Evolutionary conservation across 78 protist species (phyloP).

Genomic region (Reticulomyxa filosa): DNA sequence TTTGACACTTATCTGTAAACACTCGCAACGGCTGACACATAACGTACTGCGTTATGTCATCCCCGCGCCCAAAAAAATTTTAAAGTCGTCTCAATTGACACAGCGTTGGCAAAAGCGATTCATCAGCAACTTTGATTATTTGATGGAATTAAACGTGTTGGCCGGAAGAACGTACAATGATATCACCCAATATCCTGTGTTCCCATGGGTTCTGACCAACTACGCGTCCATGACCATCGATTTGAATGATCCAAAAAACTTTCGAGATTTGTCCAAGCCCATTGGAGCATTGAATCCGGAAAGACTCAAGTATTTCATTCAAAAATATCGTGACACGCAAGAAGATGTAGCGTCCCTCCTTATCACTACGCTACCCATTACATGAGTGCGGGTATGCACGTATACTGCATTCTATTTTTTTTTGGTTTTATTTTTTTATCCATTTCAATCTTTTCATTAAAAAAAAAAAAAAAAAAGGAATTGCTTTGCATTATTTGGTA

Average conservation of each 20-base stretch:
- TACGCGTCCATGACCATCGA: conserved; percentile 43
- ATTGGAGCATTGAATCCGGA: conserved; percentile 61
- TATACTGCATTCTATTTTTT: no score
- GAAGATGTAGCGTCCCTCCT: no score
- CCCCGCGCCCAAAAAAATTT: no score
- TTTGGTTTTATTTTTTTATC: no score
- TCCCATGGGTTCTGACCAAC: conserved; percentile 51
- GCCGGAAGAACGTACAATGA: conserved; percentile 8
- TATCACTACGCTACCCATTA: no score
- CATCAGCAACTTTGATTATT: conserved; percentile 14
- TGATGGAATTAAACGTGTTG: conserved; percentile 8
- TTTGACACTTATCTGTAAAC: no score
- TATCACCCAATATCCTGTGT: conserved; percentile 15
- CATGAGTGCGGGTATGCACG: no score
- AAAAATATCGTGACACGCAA: no score
- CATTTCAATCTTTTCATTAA: no score
- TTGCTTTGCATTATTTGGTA: conserved; percentile 55
- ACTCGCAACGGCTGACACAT: no score
- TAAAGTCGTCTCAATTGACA: background rate
- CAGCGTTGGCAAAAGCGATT: conserved; percentile 11
- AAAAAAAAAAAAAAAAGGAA: no score
- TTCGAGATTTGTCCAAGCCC: conserved; percentile 77
- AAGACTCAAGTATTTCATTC: background rate
- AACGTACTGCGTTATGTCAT: no score
- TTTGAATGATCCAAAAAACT: conserved; percentile 34